Base-by-base conservation (phyloP, 768 basidiomycete genomes). In the Mycena chlorophos region DNA sequence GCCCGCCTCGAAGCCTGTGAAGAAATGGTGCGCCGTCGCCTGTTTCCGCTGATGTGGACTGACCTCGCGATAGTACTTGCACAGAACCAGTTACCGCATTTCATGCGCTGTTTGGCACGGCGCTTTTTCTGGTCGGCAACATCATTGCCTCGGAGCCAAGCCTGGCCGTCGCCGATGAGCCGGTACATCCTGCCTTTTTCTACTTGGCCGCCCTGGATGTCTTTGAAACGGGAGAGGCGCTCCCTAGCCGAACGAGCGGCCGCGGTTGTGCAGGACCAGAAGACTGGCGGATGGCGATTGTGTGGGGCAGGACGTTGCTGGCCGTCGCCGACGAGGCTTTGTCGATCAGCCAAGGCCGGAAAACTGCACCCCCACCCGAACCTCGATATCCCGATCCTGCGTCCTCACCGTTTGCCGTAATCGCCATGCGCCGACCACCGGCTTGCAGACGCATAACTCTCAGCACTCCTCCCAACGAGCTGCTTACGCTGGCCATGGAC, bases 131-230 rank as follows among this genome's bases (percentile, higher is more conserved):
- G 54, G 81, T 87, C 56, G 87, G 85, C 45, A 84, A 79, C 60
- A 69, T 85, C 52, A 76, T 89, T 51, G 77, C 78, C 4, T 78
- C 79, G 55, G 75, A 83, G 42, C 69, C 81, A 2, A 66, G 75
- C 1, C 70, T 84, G 14, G 80, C 79, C 1, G 68, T 82, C 12
- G 67, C 75, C 3, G 85, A 81, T 34, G 86, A 89, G 60, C 86
- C 85, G 8, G 63, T 64, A 14, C 69, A 64, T 2, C 74, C 83
- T 13, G 71, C 74, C 3, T 75, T 79, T 0, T 88, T 86, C 66
- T 88, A 84, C 82, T 76, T 85, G 31, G 78, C 81, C n/a, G 84
- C 87, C 1, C 73, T 89, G 51, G 86, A 87, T 63, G 83, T 86
- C 5, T 86, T 89, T 62, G 84, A 87, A 69, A 82, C 80, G 5